A percentile compares a stretch with the other conserved stretches of the same genome.
Conservation (phyloP, 2,329 filamentous ascomycete genomes). For the Diaporthe citri region DNA sequence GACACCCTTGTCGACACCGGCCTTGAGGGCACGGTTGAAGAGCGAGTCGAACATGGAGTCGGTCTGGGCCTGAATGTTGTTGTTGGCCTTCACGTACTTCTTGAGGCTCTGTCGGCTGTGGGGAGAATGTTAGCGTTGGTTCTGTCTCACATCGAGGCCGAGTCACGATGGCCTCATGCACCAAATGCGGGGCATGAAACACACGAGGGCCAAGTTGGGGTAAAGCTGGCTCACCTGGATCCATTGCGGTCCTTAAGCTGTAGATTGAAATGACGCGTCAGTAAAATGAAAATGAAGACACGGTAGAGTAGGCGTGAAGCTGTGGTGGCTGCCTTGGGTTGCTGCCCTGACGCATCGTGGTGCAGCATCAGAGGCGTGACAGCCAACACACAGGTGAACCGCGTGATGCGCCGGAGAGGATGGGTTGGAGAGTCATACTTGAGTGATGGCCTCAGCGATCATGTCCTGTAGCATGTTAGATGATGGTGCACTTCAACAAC, state of each 20-base stretch:
- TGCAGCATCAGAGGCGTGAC: conserved; percentile 20
- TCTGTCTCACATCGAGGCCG: conserved; percentile 25
- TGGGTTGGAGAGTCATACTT: conserved; percentile 61
- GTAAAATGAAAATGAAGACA: conserved; percentile 44
- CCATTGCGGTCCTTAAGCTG: conserved; percentile 75
- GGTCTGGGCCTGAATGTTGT: conserved; percentile 56
- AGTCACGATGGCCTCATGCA: conserved; percentile 40
- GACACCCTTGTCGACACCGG: conserved; percentile 86
- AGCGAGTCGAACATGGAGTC: conserved; percentile 75
- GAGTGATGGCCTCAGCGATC: conserved; percentile 73
- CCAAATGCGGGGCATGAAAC: conserved; percentile 39
- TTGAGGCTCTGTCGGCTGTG: conserved; percentile 69
- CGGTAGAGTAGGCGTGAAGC: background rate
- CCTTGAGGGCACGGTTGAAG: conserved; percentile 87
- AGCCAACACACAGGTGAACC: conserved; percentile 37
- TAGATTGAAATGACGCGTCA: conserved; percentile 54
- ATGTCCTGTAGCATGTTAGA: conserved; percentile 66
- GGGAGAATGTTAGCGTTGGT: conserved; percentile 47
- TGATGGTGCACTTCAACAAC: conserved; percentile 41
- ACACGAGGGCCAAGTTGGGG: conserved; percentile 37
- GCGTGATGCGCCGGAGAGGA: conserved; percentile 54
- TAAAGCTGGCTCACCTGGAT: conserved; percentile 57
- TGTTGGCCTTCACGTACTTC: conserved; percentile 71
- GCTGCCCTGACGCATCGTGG: background rate
- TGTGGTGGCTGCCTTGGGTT: conserved; percentile 16